Evolutionary conservation across 208 protist genomes (phyloP), one percentile per base, ranked within the genome.

Genomic region (Trypanosoma brucei): DNA sequence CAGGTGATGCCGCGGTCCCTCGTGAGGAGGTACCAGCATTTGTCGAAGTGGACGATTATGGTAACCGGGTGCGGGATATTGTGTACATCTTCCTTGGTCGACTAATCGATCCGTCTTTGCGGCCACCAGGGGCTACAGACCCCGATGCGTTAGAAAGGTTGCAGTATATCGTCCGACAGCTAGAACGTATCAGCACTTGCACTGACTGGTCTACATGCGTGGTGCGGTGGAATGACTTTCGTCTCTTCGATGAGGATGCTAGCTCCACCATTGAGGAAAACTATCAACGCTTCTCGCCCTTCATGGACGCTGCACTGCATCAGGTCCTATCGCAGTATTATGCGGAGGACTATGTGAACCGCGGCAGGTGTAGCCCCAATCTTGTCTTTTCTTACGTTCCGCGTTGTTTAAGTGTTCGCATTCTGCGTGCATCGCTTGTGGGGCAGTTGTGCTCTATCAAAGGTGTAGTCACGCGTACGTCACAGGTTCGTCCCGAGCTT

Each of bases 391-490:
- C 86, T 0, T 74, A 67, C 35, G 86, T 97, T 6, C 86, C 88
- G 3, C 76, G 81, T 30, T 89, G 76, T 62, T 61, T 82, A 46
- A 97, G 88, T 58, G 90, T 99, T 36, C 93, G 98, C 30, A 83
- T 98, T 14, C 67, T 99, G 44, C 83, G 88, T 33, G 91, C 96
- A 1, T 79, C 84, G 30, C 58, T 93, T 30, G 92, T 99, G 13
- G 98, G 98, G 1, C 77, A 93, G 75, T 86, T 99, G 9, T 85
- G 90, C 58, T 86, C 86, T 9, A 92, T 99, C 31, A 86, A 74
- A 13, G 99, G 98, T 33, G 99, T 98, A 5, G 98, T 99, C 2
- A 99, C 98, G 48, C 90, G 99, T 40, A 99, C 98, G 1, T 97
- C 96, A 14, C 98, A 99, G 74, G 96, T 99, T 11, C 81, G 98